Conservation (phyloP, 176 grass and related monocot genomes). For the Urochloa ruziziensis region DNA sequence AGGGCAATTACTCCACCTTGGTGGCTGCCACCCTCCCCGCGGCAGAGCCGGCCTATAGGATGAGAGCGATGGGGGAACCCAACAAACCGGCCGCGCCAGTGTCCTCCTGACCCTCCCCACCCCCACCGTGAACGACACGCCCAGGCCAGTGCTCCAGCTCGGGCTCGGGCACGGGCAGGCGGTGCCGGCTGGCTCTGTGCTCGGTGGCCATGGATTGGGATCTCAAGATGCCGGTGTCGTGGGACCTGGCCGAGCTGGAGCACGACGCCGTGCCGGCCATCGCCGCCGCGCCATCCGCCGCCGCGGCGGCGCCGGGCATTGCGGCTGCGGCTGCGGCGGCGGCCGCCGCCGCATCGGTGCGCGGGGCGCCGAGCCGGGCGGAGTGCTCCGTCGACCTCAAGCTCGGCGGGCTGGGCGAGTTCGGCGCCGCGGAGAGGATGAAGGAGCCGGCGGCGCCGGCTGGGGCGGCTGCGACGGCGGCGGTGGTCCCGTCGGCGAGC, state of each 20-base stretch:
- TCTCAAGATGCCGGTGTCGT: slow-evolving; percentile 75
- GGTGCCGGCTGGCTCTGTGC: background rate
- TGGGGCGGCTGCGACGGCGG: background rate
- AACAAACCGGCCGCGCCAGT: slow-evolving; percentile 32
- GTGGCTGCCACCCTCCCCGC: slow-evolving; percentile 38
- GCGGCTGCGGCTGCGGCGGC: background rate
- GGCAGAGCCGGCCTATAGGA: slow-evolving; percentile 24
- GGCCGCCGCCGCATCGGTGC: background rate
- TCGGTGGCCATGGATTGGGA: slow-evolving; percentile 81
- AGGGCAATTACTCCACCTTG: slow-evolving; percentile 36
- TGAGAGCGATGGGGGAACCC: slow-evolving; percentile 17
- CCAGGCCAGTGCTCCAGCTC: background rate
- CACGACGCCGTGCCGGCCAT: slow-evolving; percentile 40
- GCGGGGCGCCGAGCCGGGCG: slow-evolving; percentile 19
- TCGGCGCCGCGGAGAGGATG: slow-evolving; percentile 21
- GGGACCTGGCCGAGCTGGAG: slow-evolving; percentile 67
- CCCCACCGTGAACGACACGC: background rate
- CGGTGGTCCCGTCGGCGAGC: slow-evolving; percentile 27
- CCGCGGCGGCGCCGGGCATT: slow-evolving; percentile 17
- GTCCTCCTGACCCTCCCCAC: no score
- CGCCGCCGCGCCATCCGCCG: no score
- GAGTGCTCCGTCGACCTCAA: slow-evolving; percentile 90
- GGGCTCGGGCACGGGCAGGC: background rate
- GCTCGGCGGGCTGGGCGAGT: slow-evolving; percentile 66
- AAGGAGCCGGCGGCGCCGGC: slow-evolving; percentile 24